phyloP scores from a whole-genome alignment of 2,329 filamentous ascomycete species.

The Fusarium annulatum region DNA sequence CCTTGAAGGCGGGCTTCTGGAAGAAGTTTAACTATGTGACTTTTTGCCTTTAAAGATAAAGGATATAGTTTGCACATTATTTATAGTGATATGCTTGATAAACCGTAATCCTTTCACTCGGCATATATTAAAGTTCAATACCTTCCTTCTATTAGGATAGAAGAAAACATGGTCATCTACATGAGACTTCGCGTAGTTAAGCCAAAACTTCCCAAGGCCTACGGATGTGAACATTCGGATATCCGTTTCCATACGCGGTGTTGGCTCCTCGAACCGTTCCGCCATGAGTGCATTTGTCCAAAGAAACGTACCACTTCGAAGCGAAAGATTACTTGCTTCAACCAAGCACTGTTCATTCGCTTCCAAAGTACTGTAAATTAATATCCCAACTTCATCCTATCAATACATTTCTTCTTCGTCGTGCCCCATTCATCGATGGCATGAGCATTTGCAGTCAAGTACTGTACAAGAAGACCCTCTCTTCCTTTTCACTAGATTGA shows the following conservation, averaged over 20 bases:
- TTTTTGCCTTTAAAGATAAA: neutral
- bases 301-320: neutral
- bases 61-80: neutral
- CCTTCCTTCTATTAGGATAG: too few species aligned
- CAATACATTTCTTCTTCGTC: neutral
- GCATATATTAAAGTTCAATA: neutral
- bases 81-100: too few species aligned
- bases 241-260: neutral
- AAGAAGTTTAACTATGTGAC: neutral
- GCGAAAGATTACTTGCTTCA: neutral
- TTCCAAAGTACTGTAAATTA: neutral
- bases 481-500: constrained; percentile 18
- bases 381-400: neutral
- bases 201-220: neutral
- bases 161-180: too few species aligned
- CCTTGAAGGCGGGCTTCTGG: neutral
- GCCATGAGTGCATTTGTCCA: neutral
- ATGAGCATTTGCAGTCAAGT: neutral
- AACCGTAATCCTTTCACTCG: too few species aligned
- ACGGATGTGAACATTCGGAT: neutral
- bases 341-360: neutral
- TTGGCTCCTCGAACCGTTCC: neutral
- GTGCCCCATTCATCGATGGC: neutral
- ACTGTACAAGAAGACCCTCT: constrained; percentile 6
- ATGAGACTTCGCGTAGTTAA: too few species aligned